phyloP scores from a whole-genome alignment of 2,329 filamentous ascomycete genomes.

The Elsinoe fawcettii region DNA sequence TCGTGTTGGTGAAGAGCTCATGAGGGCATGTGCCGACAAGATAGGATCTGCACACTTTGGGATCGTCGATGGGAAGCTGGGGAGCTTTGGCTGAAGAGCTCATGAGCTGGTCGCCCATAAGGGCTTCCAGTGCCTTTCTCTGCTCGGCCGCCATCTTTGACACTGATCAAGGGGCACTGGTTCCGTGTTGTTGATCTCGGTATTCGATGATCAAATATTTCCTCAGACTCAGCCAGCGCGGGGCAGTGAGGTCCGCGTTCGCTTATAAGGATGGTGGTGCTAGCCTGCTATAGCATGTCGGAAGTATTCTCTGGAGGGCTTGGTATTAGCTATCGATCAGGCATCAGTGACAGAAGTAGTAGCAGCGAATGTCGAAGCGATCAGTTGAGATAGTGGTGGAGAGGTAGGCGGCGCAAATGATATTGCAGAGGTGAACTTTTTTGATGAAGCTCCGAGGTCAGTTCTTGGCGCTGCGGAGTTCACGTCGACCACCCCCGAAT shows the following conservation, averaged over 20 bases:
- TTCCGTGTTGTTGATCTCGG: too few relatives aligned
- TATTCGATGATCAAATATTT: too few relatives aligned
- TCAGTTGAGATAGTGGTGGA: neutral
- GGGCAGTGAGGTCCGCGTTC: neutral
- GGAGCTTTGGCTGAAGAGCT: conserved; percentile 64
- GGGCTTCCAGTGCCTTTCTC: conserved; percentile 95
- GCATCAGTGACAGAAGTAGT: too few relatives aligned
- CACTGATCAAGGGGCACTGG: neutral
- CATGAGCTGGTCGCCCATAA: conserved; percentile 70
- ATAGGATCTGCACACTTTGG: conserved; percentile 91
- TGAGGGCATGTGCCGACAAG: conserved; percentile 91
- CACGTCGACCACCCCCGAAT: conserved; percentile 2
- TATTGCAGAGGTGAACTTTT: neutral
- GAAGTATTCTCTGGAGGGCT: neutral
- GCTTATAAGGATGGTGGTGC: neutral
- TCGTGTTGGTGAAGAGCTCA: conserved; percentile 99
- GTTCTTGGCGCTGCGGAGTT: conserved; percentile 11
- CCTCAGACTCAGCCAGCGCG: neutral
- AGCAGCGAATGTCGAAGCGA: neutral
- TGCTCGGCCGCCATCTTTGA: conserved; percentile 84
- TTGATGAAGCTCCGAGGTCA: conserved; percentile 1
- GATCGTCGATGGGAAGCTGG: conserved; percentile 80
- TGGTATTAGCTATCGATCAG: too few relatives aligned
- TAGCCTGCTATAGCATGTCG: neutral
- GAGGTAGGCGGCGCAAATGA: neutral